phyloP scores from a whole-genome alignment of 768 basidiomycete genomes.

The Serpula lacrymans region DNA sequence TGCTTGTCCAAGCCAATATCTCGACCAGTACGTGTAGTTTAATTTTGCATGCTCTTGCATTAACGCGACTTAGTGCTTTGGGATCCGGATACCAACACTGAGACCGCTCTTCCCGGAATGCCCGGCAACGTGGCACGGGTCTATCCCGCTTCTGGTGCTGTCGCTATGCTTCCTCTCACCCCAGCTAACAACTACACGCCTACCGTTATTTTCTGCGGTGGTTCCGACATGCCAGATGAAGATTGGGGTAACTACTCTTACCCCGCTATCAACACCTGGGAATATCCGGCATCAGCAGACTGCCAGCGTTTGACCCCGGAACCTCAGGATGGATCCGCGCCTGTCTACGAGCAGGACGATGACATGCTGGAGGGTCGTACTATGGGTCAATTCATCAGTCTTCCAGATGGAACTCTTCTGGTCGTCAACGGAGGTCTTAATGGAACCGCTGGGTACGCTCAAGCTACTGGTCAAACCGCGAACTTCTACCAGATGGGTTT shows the following conservation, averaged over 20 bases:
- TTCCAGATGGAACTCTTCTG: slow-evolving; percentile 75
- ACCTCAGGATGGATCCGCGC: slow-evolving; percentile 60
- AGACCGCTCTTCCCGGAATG: slow-evolving; percentile 69
- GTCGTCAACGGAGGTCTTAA: slow-evolving; percentile 80
- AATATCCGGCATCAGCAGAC: slow-evolving; percentile 63
- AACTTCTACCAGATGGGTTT: slow-evolving; percentile 57
- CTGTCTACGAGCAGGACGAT: slow-evolving; percentile 69
- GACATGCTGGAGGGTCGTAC: slow-evolving; percentile 70
- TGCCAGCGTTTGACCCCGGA: slow-evolving; percentile 88
- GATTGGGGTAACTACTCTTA: slow-evolving; percentile 75
- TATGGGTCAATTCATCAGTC: slow-evolving; percentile 90
- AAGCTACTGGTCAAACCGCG: slow-evolving; percentile 43
- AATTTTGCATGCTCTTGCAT: neutral
- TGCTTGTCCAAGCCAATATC: slow-evolving; percentile 81
- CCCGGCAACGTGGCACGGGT: slow-evolving; percentile 72
- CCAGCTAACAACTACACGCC: slow-evolving; percentile 85
- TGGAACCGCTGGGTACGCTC: slow-evolving; percentile 87
- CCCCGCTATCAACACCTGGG: slow-evolving; percentile 73
- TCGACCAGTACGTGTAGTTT: slow-evolving; percentile 56
- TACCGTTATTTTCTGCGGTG: slow-evolving; percentile 89
- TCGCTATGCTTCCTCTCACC: slow-evolving; percentile 88
- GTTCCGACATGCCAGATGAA: slow-evolving; percentile 69
- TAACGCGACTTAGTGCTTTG: slow-evolving; percentile 35
- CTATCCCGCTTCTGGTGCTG: slow-evolving; percentile 87
- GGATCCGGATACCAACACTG: slow-evolving; percentile 53